A percentile compares a stretch with the other conserved stretches of the same genome.
These are phyloP conservation scores for Lentinus tigrinus DNA, from an alignment of 768 basidiomycete genomes.

Conservation along the genomic window DNA sequence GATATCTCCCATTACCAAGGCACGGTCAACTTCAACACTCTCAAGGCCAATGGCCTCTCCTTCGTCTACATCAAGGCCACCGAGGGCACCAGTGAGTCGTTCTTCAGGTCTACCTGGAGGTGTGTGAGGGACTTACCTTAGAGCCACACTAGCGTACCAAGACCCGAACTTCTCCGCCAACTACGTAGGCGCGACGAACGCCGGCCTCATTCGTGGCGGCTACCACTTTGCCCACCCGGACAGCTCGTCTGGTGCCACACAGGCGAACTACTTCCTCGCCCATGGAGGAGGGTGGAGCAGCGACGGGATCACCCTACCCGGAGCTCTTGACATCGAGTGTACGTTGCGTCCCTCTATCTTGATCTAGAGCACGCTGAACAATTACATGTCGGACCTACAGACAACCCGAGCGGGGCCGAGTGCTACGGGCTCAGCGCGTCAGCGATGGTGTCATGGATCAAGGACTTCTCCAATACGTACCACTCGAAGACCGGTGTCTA, in stretches of 20 bases:
- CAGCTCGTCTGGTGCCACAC: slow-evolving; percentile 50
- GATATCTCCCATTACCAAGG: slow-evolving; percentile 55
- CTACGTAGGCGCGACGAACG: slow-evolving; percentile 55
- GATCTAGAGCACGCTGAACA: neutral
- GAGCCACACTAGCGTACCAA: slow-evolving; percentile 30
- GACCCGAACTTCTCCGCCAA: slow-evolving; percentile 46
- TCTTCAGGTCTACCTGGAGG: neutral
- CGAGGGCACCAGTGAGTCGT: slow-evolving; percentile 49
- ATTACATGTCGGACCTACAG: slow-evolving; percentile 28
- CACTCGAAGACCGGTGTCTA: slow-evolving; percentile 46
- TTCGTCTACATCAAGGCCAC: slow-evolving; percentile 72
- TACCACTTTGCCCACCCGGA: slow-evolving; percentile 65
- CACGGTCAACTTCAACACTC: slow-evolving; percentile 49
- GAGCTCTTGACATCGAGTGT: slow-evolving; percentile 66
- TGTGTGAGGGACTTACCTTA: neutral
- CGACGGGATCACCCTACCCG: slow-evolving; percentile 62
- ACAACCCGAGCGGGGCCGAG: slow-evolving; percentile 47
- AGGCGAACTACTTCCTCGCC: slow-evolving; percentile 58
- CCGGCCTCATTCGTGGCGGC: slow-evolving; percentile 54
- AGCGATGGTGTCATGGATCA: slow-evolving; percentile 63
- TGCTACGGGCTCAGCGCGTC: slow-evolving; percentile 56
- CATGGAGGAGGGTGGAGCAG: slow-evolving; percentile 59
- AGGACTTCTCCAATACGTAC: slow-evolving; percentile 62
- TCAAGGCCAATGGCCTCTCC: slow-evolving; percentile 48
- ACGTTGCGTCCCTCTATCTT: slow-evolving; percentile 14